These are phyloP conservation scores for Suillus occidentalis DNA, from an alignment of 768 basidiomycete genomes.

Conservation along the genomic window DNA sequence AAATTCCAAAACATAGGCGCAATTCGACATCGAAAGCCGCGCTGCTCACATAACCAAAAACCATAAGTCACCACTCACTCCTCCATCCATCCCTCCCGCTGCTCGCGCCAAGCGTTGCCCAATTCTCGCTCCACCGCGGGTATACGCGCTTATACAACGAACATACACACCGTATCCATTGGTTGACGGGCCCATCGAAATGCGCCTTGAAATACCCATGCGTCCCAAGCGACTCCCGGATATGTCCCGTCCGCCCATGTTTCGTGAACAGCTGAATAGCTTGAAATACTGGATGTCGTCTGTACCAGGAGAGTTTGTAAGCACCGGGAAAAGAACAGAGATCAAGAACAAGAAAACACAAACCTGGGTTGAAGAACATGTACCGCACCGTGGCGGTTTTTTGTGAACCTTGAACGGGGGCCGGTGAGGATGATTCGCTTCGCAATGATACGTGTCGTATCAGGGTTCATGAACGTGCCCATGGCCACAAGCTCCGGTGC, in stretches of 20 bases:
- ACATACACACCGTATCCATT: constrained; percentile 99
- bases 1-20: not conserved
- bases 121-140: constrained; percentile 66
- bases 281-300: constrained; percentile 94
- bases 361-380: constrained; percentile 95
- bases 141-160: constrained; percentile 79
- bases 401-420: constrained; percentile 95
- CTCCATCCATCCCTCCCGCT: constrained; percentile 23
- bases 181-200: constrained; percentile 90
- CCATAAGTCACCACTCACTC: constrained; percentile 3
- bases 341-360: constrained; percentile 16
- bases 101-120: constrained; percentile 29
- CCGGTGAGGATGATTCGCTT: constrained; percentile 96
- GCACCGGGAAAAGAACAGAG: constrained; percentile 2
- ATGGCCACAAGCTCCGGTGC: constrained; percentile 83
- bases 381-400: constrained; percentile 94
- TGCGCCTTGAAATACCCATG: constrained; percentile 98
- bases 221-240: constrained; percentile 82
- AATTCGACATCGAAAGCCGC: not conserved
- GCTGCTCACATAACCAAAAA: not conserved
- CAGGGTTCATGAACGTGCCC: constrained; percentile 83
- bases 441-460: constrained; percentile 87
- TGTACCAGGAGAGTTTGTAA: constrained; percentile 22
- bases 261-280: constrained; percentile 86
- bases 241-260: constrained; percentile 65